These are phyloP conservation scores for Cystobasidium pallidum DNA, from an alignment of 1,284 basidiomycete species.

Conservation along the genomic window DNA sequence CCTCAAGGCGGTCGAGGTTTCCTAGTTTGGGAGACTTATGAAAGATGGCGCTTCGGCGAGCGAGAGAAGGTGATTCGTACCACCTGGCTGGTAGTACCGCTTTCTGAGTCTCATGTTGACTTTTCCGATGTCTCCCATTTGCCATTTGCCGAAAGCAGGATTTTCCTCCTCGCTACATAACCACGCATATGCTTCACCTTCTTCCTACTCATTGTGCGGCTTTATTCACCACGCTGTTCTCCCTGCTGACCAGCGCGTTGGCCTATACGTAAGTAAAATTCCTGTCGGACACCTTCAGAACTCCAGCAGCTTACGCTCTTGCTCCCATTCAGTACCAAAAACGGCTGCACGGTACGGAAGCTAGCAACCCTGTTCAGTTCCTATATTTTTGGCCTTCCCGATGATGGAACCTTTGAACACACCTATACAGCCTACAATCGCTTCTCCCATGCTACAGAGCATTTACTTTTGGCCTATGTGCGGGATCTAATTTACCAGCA, in stretches of 20 bases:
- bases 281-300: neutral
- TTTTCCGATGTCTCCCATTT: neutral
- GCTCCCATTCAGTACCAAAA: constrained; percentile 44
- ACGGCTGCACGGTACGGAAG: constrained; percentile 52
- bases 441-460: constrained; percentile 80
- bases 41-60: constrained; percentile 41
- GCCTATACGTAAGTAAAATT: constrained; percentile 39
- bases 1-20: constrained; percentile 49
- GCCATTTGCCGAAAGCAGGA: neutral
- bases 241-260: constrained; percentile 34
- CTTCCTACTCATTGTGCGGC: constrained; percentile 67
- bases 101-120: neutral
- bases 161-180: constrained; percentile 72
- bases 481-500: constrained; percentile 58
- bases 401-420: constrained; percentile 69
- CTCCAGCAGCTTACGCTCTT: neutral
- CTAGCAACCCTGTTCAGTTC: constrained; percentile 74
- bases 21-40: constrained; percentile 49
- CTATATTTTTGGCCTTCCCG: constrained; percentile 74
- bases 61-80: constrained; percentile 22
- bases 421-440: constrained; percentile 80
- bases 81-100: neutral
- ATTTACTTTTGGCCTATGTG: constrained; percentile 80
- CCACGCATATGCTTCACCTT: constrained; percentile 65
- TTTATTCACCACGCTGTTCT: constrained; percentile 43